phyloP scores from a whole-genome alignment of 2,329 filamentous ascomycete genomes.

The Coleophoma crateriformis region DNA sequence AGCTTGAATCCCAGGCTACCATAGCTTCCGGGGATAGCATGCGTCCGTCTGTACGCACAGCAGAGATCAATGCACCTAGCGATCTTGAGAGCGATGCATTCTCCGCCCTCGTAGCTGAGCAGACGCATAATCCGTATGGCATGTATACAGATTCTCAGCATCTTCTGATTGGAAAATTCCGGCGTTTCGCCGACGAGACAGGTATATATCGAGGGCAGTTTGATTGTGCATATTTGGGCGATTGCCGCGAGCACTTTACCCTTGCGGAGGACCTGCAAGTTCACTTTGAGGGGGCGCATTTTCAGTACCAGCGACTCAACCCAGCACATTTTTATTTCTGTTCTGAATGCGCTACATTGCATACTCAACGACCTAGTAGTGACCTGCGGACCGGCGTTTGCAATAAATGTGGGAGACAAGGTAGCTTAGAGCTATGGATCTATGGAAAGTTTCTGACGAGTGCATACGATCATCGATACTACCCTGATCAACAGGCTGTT shows the following conservation, averaged over 20 bases:
- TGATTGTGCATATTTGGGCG: constrained; percentile 13
- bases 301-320: constrained; percentile 17
- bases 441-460: constrained; percentile 19
- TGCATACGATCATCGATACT: constrained; percentile 4
- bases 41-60: neutral
- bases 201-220: constrained; percentile 3
- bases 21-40: neutral
- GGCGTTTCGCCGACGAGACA: neutral
- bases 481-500: constrained; percentile 11
- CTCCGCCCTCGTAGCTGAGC: neutral
- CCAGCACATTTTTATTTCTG: constrained; percentile 17
- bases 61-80: neutral
- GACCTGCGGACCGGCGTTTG: constrained; percentile 6
- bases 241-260: constrained; percentile 12
- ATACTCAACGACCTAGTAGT: constrained; percentile 1
- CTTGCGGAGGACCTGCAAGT: constrained; percentile 11
- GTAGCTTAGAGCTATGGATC: constrained; percentile 16
- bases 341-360: constrained; percentile 4
- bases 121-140: neutral
- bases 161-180: neutral
- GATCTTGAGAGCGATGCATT: neutral
- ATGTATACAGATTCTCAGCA: neutral
- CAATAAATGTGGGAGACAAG: constrained; percentile 6
- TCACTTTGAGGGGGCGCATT: constrained; percentile 20
- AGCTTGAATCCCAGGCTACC: neutral